Evolutionary conservation across 495 filamentous ascomycete species (phyloP).

Genomic region (Neurospora sp.): DNA sequence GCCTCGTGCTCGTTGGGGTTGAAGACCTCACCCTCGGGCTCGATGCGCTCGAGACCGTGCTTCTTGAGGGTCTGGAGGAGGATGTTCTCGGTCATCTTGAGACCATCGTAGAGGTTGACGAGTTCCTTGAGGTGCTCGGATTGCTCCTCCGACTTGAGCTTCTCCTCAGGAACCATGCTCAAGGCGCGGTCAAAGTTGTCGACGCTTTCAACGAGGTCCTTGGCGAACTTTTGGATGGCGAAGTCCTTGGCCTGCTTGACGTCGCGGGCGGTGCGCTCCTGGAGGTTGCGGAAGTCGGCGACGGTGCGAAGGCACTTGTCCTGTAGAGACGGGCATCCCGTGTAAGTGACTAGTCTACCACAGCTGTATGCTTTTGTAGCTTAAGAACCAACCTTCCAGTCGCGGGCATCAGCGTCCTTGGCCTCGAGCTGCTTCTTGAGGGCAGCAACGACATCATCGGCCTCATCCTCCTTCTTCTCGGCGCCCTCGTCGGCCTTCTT

Average conservation of each 20-base stretch:
- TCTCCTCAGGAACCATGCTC: slow-evolving; percentile 60
- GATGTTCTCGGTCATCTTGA: slow-evolving; percentile 90
- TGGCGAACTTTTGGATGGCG: slow-evolving; percentile 88
- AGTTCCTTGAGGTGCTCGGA: slow-evolving; percentile 56
- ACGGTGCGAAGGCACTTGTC: slow-evolving; percentile 87
- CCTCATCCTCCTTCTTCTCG: slow-evolving; percentile 15
- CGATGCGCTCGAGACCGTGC: slow-evolving; percentile 86
- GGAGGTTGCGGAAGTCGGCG: slow-evolving; percentile 94
- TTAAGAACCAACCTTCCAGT: slow-evolving; percentile 62
- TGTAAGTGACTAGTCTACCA: neutral
- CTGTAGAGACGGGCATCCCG: slow-evolving; percentile 33
- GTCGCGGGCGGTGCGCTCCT: slow-evolving; percentile 88
- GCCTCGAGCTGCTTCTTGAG: slow-evolving; percentile 63
- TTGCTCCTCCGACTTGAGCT: slow-evolving; percentile 46
- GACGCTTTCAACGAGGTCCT: slow-evolving; percentile 84
- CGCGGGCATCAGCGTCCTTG: slow-evolving; percentile 72
- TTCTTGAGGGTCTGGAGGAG: slow-evolving; percentile 82
- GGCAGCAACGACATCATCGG: slow-evolving; percentile 23
- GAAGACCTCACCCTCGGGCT: slow-evolving; percentile 70
- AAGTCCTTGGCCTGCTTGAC: slow-evolving; percentile 79
- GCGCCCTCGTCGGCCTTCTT: slow-evolving; percentile 12
- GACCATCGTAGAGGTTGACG: slow-evolving; percentile 68
- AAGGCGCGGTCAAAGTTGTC: slow-evolving; percentile 96
- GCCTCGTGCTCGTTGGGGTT: slow-evolving; percentile 95
- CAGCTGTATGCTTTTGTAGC: neutral